These are phyloP conservation scores for Globisporangium alternatum DNA, from an alignment of 352 stramenopile species.

Conservation along the genomic window DNA sequence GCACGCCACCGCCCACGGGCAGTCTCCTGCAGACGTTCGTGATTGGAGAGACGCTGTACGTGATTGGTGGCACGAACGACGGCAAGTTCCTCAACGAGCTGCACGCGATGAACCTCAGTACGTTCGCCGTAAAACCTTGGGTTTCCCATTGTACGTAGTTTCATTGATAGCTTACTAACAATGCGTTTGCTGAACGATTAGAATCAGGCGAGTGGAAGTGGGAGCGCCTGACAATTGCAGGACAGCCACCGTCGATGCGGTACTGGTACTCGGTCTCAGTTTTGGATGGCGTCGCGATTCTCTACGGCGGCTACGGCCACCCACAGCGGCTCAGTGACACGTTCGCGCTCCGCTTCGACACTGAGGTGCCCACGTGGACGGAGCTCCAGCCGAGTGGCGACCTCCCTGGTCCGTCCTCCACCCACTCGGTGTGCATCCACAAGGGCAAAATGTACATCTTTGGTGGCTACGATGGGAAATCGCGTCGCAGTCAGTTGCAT, in stretches of 20 bases:
- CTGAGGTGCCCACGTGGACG: slow-evolving; percentile 39
- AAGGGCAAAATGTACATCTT: slow-evolving; percentile 57
- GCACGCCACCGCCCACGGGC: slow-evolving; percentile 33
- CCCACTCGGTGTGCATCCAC: slow-evolving; percentile 51
- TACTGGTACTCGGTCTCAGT: slow-evolving; percentile 61
- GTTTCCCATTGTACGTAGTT: background rate
- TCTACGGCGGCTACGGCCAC: slow-evolving; percentile 60
- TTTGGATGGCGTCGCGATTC: slow-evolving; percentile 37
- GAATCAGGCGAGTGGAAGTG: slow-evolving; percentile 44
- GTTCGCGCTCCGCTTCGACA: slow-evolving; percentile 55
- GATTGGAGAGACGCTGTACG: slow-evolving; percentile 41
- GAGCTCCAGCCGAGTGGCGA: slow-evolving; percentile 41
- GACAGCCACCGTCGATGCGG: slow-evolving; percentile 49
- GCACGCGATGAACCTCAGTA: slow-evolving; percentile 50
- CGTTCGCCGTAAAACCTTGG: slow-evolving; percentile 8
- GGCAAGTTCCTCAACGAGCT: slow-evolving; percentile 61
- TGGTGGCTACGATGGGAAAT: slow-evolving; percentile 61
- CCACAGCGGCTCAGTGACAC: slow-evolving; percentile 45
- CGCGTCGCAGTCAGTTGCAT: slow-evolving; percentile 44
- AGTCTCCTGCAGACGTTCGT: slow-evolving; percentile 57
- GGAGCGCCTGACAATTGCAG: slow-evolving; percentile 41
- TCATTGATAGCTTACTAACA: background rate
- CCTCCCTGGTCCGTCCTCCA: slow-evolving; percentile 42
- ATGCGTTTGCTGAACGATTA: slow-evolving; percentile 9
- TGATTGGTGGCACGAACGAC: slow-evolving; percentile 54